Conservation (phyloP, 1,139 yeast species). For the Candida tunisiensis region DNA sequence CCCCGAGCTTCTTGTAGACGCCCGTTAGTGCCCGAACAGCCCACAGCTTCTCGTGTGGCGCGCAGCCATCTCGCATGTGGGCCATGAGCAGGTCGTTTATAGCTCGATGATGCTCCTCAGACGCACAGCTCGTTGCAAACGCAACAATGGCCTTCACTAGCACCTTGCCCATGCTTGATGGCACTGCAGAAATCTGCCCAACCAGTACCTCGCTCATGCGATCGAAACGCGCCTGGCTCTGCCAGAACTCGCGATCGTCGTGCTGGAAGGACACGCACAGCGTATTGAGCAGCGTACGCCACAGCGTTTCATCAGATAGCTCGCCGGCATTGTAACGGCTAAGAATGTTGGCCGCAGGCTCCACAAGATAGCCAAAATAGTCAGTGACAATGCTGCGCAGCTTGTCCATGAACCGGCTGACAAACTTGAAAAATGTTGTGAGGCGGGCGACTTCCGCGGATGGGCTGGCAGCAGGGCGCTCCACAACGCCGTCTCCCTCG, state of each 20-base stretch:
- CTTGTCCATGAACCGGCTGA: slow-evolving; percentile 67
- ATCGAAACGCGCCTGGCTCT: slow-evolving; percentile 71
- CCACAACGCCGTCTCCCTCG: slow-evolving; percentile 57
- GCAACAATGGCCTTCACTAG: slow-evolving; percentile 68
- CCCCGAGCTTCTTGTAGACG: slow-evolving; percentile 84
- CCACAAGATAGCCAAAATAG: slow-evolving; percentile 73
- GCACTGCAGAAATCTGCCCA: slow-evolving; percentile 48
- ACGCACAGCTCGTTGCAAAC: slow-evolving; percentile 48
- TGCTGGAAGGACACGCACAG: slow-evolving; percentile 66
- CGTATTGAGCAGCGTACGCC: slow-evolving; percentile 57
- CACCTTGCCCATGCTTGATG: slow-evolving; percentile 41
- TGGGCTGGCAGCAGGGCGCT: slow-evolving; percentile 33
- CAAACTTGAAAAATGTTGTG: slow-evolving; percentile 73
- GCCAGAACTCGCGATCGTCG: slow-evolving; percentile 93
- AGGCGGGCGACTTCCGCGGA: slow-evolving; percentile 19
- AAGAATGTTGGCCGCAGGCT: slow-evolving; percentile 44
- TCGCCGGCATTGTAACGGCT: slow-evolving; percentile 23
- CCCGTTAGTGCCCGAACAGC: slow-evolving; percentile 63
- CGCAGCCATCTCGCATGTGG: slow-evolving; percentile 32
- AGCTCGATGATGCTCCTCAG: slow-evolving; percentile 71
- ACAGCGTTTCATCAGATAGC: slow-evolving; percentile 26
- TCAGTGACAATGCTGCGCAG: slow-evolving; percentile 77
- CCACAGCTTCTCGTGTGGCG: slow-evolving; percentile 56
- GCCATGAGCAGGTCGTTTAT: slow-evolving; percentile 36
- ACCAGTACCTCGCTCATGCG: slow-evolving; percentile 44